Evolutionary conservation across 305 asterid species (phyloP).

Genomic region (Fraxinus sp.): DNA sequence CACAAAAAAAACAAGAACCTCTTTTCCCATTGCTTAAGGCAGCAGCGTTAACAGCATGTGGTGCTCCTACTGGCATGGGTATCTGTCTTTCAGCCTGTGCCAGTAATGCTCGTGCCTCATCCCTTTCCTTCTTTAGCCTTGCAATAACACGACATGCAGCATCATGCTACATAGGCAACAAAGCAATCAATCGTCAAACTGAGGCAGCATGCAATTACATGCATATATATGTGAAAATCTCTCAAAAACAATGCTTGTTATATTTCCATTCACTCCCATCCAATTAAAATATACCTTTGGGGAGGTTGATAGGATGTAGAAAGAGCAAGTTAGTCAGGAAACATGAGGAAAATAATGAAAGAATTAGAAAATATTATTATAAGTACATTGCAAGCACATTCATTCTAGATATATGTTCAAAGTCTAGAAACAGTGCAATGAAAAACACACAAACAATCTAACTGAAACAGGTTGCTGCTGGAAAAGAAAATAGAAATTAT

Average conservation of each 20-base stretch:
- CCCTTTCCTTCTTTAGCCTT: constrained; percentile 93
- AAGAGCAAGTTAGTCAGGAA: not conserved
- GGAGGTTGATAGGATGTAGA: not conserved
- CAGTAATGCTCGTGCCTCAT: constrained; percentile 79
- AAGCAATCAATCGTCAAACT: not conserved
- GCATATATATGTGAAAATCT: not conserved
- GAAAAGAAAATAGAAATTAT: not conserved
- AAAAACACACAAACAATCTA: not conserved
- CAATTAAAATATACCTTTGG: not conserved
- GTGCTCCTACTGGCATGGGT: constrained; percentile 51
- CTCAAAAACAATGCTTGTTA: not conserved
- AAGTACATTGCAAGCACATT: not conserved
- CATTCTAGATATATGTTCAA: not conserved
- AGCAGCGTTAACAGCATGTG: constrained; percentile 42
- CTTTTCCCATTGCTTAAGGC: constrained; percentile 87
- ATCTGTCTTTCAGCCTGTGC: constrained; percentile 86
- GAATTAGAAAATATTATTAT: not conserved
- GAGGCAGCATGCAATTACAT: not conserved
- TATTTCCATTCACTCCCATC: not conserved
- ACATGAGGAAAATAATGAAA: not conserved
- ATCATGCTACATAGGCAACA: constrained; percentile 67
- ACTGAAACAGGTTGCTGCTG: not conserved
- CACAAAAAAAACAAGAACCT: constrained; percentile 45
- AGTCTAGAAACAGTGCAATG: not conserved
- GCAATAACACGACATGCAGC: constrained; percentile 99